These are phyloP conservation scores for Croton setiger DNA, from an alignment of 441 rosid genomes.

Conservation along the genomic window DNA sequence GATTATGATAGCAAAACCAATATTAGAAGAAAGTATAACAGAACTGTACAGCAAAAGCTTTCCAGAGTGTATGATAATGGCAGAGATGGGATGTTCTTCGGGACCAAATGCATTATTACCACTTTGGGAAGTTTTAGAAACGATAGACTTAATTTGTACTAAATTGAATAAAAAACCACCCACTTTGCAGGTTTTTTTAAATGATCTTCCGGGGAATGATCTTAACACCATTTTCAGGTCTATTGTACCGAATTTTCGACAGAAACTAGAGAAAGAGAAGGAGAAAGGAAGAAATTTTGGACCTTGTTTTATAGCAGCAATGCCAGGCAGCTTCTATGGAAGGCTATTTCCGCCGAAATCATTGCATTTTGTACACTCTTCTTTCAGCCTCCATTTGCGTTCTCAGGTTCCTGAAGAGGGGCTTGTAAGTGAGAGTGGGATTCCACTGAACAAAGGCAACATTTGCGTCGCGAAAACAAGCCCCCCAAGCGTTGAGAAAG, in stretches of 20 bases:
- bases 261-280: slow-evolving; percentile 5
- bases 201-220: slow-evolving; percentile 9
- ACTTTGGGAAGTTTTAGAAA: slow-evolving; percentile 12
- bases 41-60: neutral
- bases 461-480: slow-evolving; percentile 16
- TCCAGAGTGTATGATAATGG: slow-evolving; percentile 12
- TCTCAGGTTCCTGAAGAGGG: slow-evolving; percentile 24
- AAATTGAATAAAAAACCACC: slow-evolving; percentile 11
- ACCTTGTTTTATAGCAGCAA: slow-evolving; percentile 20
- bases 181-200: slow-evolving; percentile 17
- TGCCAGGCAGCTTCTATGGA: slow-evolving; percentile 21
- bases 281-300: neutral
- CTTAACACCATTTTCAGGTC: too few species aligned
- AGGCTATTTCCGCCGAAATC: slow-evolving; percentile 22
- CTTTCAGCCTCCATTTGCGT: slow-evolving; percentile 23
- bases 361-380: slow-evolving; percentile 27
- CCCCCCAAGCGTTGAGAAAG: slow-evolving; percentile 11
- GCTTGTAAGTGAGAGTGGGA: slow-evolving; percentile 3
- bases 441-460: slow-evolving; percentile 19
- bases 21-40: too few species aligned
- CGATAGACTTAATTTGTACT: neutral
- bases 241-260: neutral
- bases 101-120: slow-evolving; percentile 23
- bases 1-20: neutral
- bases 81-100: slow-evolving; percentile 26